phyloP scores from a whole-genome alignment of 129 eudicot genomes.

The Silybum marianum region DNA sequence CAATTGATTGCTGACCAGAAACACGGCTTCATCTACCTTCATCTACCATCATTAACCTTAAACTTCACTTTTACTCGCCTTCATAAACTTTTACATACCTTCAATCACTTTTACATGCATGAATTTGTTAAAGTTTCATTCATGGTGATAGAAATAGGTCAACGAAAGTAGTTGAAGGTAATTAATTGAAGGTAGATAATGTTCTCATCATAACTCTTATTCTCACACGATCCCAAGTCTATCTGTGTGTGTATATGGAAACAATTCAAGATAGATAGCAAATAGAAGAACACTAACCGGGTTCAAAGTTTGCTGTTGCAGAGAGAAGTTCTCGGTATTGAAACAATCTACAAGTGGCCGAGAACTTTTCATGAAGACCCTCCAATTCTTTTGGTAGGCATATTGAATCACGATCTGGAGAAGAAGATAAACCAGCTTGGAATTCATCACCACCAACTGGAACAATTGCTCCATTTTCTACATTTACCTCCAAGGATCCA shows the following conservation, averaged over 20 bases:
- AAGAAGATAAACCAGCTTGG: conserved; percentile 30
- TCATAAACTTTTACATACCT: too few relatives aligned
- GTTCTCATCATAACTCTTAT: neutral
- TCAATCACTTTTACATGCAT: too few relatives aligned
- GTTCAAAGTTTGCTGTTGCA: conserved; percentile 58
- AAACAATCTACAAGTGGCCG: conserved; percentile 65
- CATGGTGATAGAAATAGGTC: too few relatives aligned
- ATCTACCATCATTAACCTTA: too few relatives aligned
- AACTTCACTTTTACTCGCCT: too few relatives aligned
- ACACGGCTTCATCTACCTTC: too few relatives aligned
- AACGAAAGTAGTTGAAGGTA: too few relatives aligned
- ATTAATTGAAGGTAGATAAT: neutral
- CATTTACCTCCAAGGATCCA: conserved; percentile 38
- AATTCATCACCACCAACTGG: conserved; percentile 44
- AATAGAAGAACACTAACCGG: conserved; percentile 46
- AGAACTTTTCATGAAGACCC: conserved; percentile 59
- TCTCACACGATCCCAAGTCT: neutral
- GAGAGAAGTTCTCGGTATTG: conserved; percentile 57
- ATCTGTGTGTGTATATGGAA: neutral
- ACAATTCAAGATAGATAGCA: neutral
- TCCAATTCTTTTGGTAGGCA: conserved; percentile 52
- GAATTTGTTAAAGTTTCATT: too few relatives aligned
- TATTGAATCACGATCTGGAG: conserved; percentile 39
- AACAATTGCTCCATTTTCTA: conserved; percentile 65
- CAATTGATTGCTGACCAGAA: too few relatives aligned